Conservation (phyloP, 257 asterid species). For the Nicotiana sylvestris region DNA sequence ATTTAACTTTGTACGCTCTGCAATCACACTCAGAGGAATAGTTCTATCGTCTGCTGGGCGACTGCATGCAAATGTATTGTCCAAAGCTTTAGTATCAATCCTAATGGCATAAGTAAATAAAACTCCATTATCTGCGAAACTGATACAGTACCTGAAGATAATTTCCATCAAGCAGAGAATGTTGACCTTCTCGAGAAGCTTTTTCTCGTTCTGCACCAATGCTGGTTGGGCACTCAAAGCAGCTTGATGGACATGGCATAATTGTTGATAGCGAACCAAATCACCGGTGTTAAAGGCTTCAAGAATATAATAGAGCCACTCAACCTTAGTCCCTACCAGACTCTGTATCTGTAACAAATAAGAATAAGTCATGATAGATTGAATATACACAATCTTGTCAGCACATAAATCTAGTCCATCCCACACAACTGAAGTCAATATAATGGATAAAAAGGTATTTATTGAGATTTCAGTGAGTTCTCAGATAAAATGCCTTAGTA, state of each 20-base stretch:
- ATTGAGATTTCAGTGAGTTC: neutral
- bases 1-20: slow-evolving; percentile 81
- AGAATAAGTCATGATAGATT: neutral
- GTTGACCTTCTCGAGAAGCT: slow-evolving; percentile 91
- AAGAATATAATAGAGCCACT: slow-evolving; percentile 83
- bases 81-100: neutral
- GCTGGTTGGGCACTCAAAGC: slow-evolving; percentile 87
- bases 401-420: neutral
- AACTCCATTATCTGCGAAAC: neutral
- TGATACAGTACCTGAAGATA: slow-evolving; percentile 63
- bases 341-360: slow-evolving; percentile 62
- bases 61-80: slow-evolving; percentile 43
- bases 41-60: slow-evolving; percentile 95
- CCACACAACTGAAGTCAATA: neutral
- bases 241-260: slow-evolving; percentile 74
- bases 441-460: neutral
- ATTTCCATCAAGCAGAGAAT: slow-evolving; percentile 96
- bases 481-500: neutral
- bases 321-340: slow-evolving; percentile 78
- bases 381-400: neutral
- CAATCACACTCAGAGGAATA: slow-evolving; percentile 69
- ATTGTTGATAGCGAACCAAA: slow-evolving; percentile 79
- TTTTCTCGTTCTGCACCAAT: slow-evolving; percentile 80
- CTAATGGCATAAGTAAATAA: neutral
- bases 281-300: slow-evolving; percentile 94